Base-by-base conservation (phyloP, 2,329 filamentous ascomycete species). In the Cladobotryum mycophilum region DNA sequence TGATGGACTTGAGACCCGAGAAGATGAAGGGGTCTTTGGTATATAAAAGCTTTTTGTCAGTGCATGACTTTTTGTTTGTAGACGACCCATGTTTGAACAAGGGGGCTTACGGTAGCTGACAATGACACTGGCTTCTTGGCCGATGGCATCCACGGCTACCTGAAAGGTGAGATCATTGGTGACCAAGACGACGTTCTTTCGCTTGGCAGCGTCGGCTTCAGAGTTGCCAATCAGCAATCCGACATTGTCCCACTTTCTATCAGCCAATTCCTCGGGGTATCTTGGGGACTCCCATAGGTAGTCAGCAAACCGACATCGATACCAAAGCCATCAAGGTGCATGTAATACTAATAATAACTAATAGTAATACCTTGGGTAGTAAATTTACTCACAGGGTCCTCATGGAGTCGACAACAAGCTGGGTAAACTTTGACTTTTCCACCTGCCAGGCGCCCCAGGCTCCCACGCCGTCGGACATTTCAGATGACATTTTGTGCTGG, bases 191-290 rank as follows among this genome's bases (percentile, higher is more conserved):
- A 63, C 59, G 11, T 65, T 67, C 43, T 64, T 63, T 34, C 55
- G 56, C 45, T 61, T 60, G 42, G 53, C 55, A 12, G 56, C 52
- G 51, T 68, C 63, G 14, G 61, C 46, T 22, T 66, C 61, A n/a
- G 72, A 65, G 59, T 75, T 74, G 54, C 70, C 70, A 48, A 77
- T 61, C 45, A 95, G 78, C 47, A 96, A 79, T 45, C 93, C 93
- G n/a, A 95, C 96, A 64, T 99, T 99, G 67, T 99, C 93, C 79
- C 91, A 99, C 57, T 86, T 84, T 60, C 85, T 85, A 65, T 97
- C 93, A 9, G 93, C 93, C 40, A 96, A 76, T 53, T 83, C 82
- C 64, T 95, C 89, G 0, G 93, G 93, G 65, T 96, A 99, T 53
- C 90, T 93, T 11, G 4, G 35, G 6, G 25, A n/a, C n/a, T 20